Conservation (phyloP, 805 yeast genomes). For the Saturnispora hagleri region DNA sequence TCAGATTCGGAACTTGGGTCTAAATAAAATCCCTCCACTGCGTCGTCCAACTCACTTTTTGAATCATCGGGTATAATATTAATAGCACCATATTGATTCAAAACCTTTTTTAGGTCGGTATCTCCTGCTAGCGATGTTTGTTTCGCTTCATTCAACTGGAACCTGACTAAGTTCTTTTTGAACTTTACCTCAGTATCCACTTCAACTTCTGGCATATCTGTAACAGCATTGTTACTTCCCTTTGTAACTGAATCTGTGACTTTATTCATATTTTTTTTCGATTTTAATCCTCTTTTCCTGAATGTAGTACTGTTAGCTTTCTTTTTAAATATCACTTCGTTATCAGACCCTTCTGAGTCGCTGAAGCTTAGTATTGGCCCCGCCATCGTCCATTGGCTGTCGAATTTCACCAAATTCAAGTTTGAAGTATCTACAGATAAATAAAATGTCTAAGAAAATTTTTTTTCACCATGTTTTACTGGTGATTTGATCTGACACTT, state of each 20-base stretch:
- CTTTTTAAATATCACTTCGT: background rate
- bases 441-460: background rate
- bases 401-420: constrained; percentile 8
- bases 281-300: background rate
- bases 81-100: background rate
- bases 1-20: background rate
- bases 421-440: constrained; percentile 1
- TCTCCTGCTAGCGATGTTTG: too few relatives aligned
- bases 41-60: background rate
- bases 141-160: background rate
- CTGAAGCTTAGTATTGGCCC: constrained; percentile 13
- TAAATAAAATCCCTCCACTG: constrained; percentile 1
- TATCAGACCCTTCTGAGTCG: constrained; percentile 2
- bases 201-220: background rate
- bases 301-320: background rate
- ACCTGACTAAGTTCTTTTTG: background rate
- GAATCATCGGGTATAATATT: background rate
- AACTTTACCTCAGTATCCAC: background rate
- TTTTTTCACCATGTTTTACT: background rate
- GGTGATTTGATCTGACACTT: background rate
- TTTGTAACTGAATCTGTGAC: constrained; percentile 5
- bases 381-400: constrained; percentile 17
- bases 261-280: background rate
- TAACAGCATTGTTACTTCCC: background rate
- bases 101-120: background rate